Evolutionary conservation across 225 moss, liverwort and hornwort genomes (phyloP).

Genomic region (Pseudoscleropodium purum): DNA sequence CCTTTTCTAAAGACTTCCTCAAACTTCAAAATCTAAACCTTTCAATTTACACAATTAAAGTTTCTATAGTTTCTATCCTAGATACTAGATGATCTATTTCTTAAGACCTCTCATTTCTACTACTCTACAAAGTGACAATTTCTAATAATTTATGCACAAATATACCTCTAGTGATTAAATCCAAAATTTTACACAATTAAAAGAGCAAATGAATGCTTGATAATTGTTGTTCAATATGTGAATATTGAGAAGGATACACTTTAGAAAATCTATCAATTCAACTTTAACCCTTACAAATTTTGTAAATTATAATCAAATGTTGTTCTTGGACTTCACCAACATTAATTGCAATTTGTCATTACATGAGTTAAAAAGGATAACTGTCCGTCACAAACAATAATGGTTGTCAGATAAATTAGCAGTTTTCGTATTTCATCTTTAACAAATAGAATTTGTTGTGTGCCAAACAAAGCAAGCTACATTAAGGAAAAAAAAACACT

Average conservation of each 20-base stretch:
- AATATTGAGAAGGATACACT: background rate
- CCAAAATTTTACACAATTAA: background rate
- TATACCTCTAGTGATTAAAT: background rate
- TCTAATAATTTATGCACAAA: background rate
- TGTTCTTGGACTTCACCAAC: background rate
- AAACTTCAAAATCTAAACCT: background rate
- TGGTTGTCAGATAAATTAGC: background rate
- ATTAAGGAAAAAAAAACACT: background rate
- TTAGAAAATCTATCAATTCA: background rate
- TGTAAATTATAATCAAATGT: background rate
- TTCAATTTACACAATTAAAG: background rate
- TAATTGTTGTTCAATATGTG: background rate
- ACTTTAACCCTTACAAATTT: background rate
- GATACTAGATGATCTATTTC: fast-evolving
- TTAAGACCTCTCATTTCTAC: background rate
- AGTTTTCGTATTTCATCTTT: background rate
- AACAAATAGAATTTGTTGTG: background rate
- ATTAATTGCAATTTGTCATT: background rate
- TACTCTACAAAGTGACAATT: no score
- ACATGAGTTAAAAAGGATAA: background rate
- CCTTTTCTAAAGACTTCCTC: background rate
- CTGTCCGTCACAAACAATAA: background rate
- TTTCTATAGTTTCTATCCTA: fast-evolving
- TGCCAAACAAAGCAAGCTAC: background rate
- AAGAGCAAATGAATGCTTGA: background rate